Percentiles rank a stretch among this genome's conserved stretches.
Evolutionary conservation across 2,329 filamentous ascomycete genomes (phyloP).

Genomic region (Chaetomium strumarium): DNA sequence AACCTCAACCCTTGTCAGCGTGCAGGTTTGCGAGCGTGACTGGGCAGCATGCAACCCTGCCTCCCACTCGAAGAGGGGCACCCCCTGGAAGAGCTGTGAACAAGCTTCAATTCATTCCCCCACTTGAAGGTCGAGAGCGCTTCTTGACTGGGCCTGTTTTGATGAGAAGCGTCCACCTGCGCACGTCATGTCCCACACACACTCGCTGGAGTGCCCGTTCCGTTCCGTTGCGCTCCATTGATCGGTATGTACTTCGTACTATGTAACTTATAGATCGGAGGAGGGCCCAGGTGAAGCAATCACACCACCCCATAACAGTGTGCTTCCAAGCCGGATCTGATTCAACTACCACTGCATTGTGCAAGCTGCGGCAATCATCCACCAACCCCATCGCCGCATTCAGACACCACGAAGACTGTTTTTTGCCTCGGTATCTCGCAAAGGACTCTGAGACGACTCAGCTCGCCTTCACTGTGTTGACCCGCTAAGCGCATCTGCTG

Average conservation of each 20-base stretch:
- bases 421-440: no score
- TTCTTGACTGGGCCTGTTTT: no score
- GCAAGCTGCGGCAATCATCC: no score
- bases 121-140: background rate
- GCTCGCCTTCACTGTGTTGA: background rate
- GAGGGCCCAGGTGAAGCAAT: background rate
- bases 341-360: no score
- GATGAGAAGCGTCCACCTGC: conserved; percentile 9
- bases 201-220: background rate
- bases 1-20: background rate
- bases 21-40: background rate
- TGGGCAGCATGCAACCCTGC: background rate
- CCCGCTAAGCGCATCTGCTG: background rate
- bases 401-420: no score
- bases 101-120: background rate
- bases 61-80: background rate
- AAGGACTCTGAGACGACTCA: no score
- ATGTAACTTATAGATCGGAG: background rate
- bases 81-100: conserved; percentile 3
- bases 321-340: no score
- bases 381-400: no score
- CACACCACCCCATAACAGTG: no score
- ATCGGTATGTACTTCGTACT: background rate
- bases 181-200: background rate
- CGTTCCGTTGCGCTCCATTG: conserved; percentile 2